These are phyloP conservation scores for Ceratocystis albifundus DNA, from an alignment of 2,329 filamentous ascomycete species.

Conservation along the genomic window DNA sequence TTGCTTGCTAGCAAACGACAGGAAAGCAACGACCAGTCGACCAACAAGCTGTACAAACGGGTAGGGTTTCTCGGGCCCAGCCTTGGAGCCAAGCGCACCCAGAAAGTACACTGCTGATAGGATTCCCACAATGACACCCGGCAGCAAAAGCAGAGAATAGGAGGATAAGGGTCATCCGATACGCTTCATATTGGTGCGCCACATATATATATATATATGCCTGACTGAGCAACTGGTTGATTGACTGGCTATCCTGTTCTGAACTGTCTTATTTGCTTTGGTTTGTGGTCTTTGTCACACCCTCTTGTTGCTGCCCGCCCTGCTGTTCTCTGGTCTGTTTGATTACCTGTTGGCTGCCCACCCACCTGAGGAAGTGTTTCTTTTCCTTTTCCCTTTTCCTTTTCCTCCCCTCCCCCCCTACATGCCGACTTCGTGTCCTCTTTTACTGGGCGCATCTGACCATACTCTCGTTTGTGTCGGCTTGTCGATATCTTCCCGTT, in stretches of 20 bases:
- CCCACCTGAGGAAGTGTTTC: neutral
- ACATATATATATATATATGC: neutral
- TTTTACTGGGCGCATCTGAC: neutral
- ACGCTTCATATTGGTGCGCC: neutral
- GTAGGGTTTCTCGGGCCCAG: neutral
- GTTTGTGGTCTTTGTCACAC: neutral
- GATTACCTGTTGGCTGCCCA: slow-evolving; percentile 7
- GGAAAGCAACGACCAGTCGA: neutral
- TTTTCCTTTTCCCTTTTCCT: neutral
- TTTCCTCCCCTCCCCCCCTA: too few relatives aligned
- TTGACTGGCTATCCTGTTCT: slow-evolving; percentile 3
- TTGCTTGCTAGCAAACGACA: neutral
- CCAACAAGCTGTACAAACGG: neutral
- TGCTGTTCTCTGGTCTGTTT: neutral
- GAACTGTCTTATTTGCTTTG: slow-evolving; percentile 7
- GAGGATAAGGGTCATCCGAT: neutral
- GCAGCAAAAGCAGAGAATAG: neutral
- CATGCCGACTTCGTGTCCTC: neutral
- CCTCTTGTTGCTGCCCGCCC: neutral
- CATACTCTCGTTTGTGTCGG: neutral
- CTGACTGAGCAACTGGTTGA: neutral
- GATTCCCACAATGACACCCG: neutral
- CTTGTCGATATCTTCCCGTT: neutral
- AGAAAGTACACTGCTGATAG: neutral
- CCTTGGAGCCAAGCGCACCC: neutral